Base-by-base conservation (phyloP, 371 early-diverging fungal genomes). In the Mortierella sp. region DNA sequence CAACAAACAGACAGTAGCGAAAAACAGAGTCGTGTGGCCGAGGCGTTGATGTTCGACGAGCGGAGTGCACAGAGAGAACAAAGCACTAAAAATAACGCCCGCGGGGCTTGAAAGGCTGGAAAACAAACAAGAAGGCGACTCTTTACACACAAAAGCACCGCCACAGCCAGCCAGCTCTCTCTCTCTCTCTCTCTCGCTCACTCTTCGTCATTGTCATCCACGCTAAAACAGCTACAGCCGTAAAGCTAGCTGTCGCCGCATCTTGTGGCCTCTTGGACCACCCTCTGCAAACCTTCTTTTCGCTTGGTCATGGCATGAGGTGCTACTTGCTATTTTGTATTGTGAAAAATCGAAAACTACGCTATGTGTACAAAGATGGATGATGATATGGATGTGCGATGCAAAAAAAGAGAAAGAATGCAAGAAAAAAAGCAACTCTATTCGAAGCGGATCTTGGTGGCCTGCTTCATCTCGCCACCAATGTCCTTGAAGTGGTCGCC, bases 401-500 rank as follows among this genome's bases (percentile, higher is more conserved):
- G 61, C 61, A 61, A 61, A 31, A 34, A 79, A 74, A 78, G 28
- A 54, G 40, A 44, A 3, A 24, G 4, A 57, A 69, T 14, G 26
- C 46, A 73, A 26, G 34, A 48, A 44, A 34, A 53, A 10, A 46
- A 3, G 4, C 46, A 46, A 70, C 8, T 69, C 53, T 81, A 81
- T 51, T 81, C 81, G 59, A 99, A 99, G 21, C 91, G 92, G 80
- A 98, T 97, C 93, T 97, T 98, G 75, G 95, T 97, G 0, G 96
- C 92, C 76, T 78, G 79, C 91, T 98, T 99, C 73, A 90, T 92
- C 61, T 86, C 91, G 71, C 94, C 91, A 72, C 96, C 96, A 50
- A 98, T 89, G 57, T 98, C 98, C 89, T 97, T 98, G 84, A 92
- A 96, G 87, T 98, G 98, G 37, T 98, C 98, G 74, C 99, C 99